A percentile compares a stretch with the other conserved stretches of the same genome.
phyloP scores from a whole-genome alignment of 2,329 filamentous ascomycete genomes.

The Zarea fungicola region DNA sequence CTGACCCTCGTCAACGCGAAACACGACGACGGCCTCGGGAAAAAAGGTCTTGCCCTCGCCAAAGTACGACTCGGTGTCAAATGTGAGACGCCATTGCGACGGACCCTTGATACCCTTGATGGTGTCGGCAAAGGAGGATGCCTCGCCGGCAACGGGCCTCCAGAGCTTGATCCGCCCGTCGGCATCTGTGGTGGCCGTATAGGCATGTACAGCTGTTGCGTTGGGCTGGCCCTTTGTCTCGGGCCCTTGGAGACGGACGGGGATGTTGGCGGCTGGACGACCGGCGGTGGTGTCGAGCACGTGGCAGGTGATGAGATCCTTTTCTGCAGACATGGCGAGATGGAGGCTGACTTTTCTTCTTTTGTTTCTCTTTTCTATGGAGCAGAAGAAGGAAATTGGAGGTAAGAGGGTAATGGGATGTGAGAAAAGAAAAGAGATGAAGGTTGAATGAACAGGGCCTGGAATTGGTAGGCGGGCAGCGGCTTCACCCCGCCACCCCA shows the following conservation, averaged over 20 bases:
- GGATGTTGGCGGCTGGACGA: slow-evolving; percentile 60
- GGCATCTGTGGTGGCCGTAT: slow-evolving; percentile 52
- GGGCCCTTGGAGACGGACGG: slow-evolving; percentile 57
- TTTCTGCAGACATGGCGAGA: slow-evolving; percentile 21
- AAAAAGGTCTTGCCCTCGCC: slow-evolving; percentile 57
- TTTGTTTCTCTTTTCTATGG: not conserved
- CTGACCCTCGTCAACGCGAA: slow-evolving; percentile 51
- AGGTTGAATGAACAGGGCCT: no score
- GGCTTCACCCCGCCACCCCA: not conserved
- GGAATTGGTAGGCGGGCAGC: not conserved
- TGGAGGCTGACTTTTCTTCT: not conserved
- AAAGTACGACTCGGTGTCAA: slow-evolving; percentile 70
- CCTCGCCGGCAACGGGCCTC: slow-evolving; percentile 44
- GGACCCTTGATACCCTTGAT: slow-evolving; percentile 38
- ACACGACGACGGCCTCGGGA: slow-evolving; percentile 52
- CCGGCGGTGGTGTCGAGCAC: slow-evolving; percentile 77
- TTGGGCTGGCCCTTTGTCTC: slow-evolving; percentile 19
- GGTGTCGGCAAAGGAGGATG: slow-evolving; percentile 50
- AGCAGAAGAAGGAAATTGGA: not conserved
- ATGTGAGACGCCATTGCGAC: slow-evolving; percentile 63
- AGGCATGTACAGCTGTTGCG: slow-evolving; percentile 2
- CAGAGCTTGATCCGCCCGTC: slow-evolving; percentile 71
- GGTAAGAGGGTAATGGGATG: not conserved
- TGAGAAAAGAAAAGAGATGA: not conserved
- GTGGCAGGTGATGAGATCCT: slow-evolving; percentile 77